Evolutionary conservation across 805 yeast species (phyloP).

Genomic region (Starmerella sirachaensis): DNA sequence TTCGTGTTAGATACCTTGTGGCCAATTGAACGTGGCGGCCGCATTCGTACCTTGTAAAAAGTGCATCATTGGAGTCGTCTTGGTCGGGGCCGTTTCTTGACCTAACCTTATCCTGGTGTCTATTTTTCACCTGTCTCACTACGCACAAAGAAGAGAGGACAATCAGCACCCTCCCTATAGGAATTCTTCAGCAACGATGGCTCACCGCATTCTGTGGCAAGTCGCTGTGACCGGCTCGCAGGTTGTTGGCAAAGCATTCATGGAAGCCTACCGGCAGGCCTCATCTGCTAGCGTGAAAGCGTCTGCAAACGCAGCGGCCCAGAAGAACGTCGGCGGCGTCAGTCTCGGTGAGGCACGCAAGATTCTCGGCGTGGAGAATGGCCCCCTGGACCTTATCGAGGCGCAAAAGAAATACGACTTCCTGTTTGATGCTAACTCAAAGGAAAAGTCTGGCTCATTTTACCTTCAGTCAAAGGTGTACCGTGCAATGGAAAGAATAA

Average conservation of each 20-base stretch:
- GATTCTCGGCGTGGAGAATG: conserved; percentile 66
- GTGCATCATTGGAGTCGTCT: no score
- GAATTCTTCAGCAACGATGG: conserved; percentile 37
- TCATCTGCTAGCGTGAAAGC: conserved; percentile 74
- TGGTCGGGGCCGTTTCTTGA: no score
- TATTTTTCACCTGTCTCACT: no score
- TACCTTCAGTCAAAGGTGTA: conserved; percentile 86
- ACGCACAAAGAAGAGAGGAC: no score
- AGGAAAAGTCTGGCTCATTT: conserved; percentile 93
- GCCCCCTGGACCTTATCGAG: conserved; percentile 38
- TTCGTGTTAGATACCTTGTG: no score
- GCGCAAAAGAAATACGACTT: conserved; percentile 64
- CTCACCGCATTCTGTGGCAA: conserved; percentile 81
- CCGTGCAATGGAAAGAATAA: conserved; percentile 85
- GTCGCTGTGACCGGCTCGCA: conserved; percentile 90
- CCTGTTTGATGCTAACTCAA: conserved; percentile 76
- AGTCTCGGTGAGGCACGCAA: conserved; percentile 82
- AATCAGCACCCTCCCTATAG: not conserved
- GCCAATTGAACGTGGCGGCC: no score
- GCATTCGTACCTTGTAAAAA: no score
- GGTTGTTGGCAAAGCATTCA: conserved; percentile 89
- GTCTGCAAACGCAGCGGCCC: conserved; percentile 36
- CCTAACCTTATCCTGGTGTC: no score
- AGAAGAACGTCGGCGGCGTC: conserved; percentile 54
- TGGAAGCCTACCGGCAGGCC: conserved; percentile 95